Evolutionary conservation across 2,329 filamentous ascomycete species (phyloP).

Genomic region (Verticillium longisporum): DNA sequence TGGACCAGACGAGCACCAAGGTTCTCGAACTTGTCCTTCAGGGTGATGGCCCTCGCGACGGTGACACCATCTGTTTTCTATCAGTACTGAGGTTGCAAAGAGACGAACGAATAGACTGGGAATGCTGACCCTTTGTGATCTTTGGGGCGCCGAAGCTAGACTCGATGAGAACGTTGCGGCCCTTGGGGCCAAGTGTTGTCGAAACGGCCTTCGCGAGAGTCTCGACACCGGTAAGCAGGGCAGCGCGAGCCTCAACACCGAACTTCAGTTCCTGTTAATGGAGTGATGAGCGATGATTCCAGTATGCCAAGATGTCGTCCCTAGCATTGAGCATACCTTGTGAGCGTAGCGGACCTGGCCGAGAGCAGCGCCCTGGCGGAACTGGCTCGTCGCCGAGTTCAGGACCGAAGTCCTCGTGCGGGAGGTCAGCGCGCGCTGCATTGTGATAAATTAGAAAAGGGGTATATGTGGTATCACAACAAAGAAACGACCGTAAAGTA

Average conservation of each 20-base stretch:
- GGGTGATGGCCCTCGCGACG: conserved; percentile 79
- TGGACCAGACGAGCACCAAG: conserved; percentile 93
- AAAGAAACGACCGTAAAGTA: conserved; percentile 22
- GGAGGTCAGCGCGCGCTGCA: conserved; percentile 93
- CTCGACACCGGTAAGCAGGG: conserved; percentile 89
- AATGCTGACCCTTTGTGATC: conserved; percentile 87
- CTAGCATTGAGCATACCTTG: conserved; percentile 60
- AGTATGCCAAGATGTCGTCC: not conserved
- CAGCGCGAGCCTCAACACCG: conserved; percentile 85
- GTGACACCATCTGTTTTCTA: conserved; percentile 67
- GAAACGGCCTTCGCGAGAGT: conserved; percentile 94
- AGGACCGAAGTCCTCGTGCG: conserved; percentile 74
- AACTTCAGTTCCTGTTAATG: conserved; percentile 86
- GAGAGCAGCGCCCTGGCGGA: conserved; percentile 58
- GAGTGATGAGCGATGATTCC: not conserved
- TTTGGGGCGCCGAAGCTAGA: conserved; percentile 98
- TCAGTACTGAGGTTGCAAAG: not conserved
- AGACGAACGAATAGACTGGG: not conserved
- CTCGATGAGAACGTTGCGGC: conserved; percentile 96
- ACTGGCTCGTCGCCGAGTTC: conserved; percentile 58
- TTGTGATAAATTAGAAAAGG: conserved; percentile 42
- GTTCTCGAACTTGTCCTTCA: conserved; percentile 99
- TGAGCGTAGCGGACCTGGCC: conserved; percentile 92
- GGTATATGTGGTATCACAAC: conserved; percentile 18
- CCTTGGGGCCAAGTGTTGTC: conserved; percentile 95